Conservation (phyloP, 768 basidiomycete species). For the Russula compacta region DNA sequence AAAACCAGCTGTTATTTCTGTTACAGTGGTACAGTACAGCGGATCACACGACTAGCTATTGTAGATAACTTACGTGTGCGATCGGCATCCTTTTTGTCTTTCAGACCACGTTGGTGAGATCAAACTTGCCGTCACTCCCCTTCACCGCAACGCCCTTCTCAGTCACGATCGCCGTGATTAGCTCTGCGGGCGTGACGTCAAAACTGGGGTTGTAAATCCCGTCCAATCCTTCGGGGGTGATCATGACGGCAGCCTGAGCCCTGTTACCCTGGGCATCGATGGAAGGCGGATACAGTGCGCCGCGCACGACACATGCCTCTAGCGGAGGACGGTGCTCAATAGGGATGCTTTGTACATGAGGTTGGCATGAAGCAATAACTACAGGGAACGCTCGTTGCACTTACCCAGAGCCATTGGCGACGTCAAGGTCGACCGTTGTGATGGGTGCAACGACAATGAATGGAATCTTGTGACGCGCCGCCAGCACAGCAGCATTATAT, state of each 20-base stretch:
- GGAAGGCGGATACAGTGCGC: slow-evolving; percentile 54
- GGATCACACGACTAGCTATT: not conserved
- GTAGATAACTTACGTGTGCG: not conserved
- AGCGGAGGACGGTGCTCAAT: slow-evolving; percentile 86
- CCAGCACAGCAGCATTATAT: slow-evolving; percentile 91
- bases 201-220: slow-evolving; percentile 89
- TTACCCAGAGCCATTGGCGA: slow-evolving; percentile 57
- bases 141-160: slow-evolving; percentile 89
- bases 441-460: slow-evolving; percentile 92
- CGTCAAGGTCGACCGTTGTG: slow-evolving; percentile 81
- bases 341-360: slow-evolving; percentile 47
- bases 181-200: slow-evolving; percentile 89
- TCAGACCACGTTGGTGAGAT: slow-evolving; percentile 51
- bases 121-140: slow-evolving; percentile 50
- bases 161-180: slow-evolving; percentile 92
- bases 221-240: slow-evolving; percentile 53
- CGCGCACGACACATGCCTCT: slow-evolving; percentile 85
- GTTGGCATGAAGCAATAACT: not conserved
- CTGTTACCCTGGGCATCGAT: slow-evolving; percentile 34
- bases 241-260: slow-evolving; percentile 70
- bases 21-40: no score
- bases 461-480: slow-evolving; percentile 77
- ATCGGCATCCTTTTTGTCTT: not conserved
- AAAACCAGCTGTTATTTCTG: no score
- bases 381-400: slow-evolving; percentile 12